These are phyloP conservation scores for Santalum album DNA, from an alignment of 164 flowering plant genomes.

Conservation along the genomic window DNA sequence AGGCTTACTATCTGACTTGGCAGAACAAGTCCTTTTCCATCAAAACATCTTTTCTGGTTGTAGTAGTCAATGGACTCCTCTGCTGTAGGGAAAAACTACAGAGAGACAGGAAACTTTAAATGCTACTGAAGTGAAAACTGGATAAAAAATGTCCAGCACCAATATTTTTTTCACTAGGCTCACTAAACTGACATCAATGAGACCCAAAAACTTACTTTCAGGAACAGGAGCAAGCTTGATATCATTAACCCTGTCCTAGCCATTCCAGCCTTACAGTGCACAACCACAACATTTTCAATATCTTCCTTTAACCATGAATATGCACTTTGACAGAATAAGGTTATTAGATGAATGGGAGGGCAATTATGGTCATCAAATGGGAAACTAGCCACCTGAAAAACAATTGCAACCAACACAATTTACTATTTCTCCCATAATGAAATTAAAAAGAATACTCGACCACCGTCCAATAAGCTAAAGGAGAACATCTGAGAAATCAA, in stretches of 20 bases:
- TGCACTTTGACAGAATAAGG: slow-evolving; percentile 91
- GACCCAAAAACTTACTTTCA: slow-evolving; percentile 50
- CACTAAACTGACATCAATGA: neutral
- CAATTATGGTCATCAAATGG: slow-evolving; percentile 98
- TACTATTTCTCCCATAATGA: too few relatives aligned
- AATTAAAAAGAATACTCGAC: too few relatives aligned
- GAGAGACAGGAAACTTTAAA: slow-evolving; percentile 1
- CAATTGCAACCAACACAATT: neutral
- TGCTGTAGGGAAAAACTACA: slow-evolving; percentile 96
- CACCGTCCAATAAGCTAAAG: too few relatives aligned
- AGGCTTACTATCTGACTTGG: slow-evolving; percentile 97
- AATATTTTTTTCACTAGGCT: neutral
- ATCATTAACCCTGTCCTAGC: slow-evolving; percentile 99
- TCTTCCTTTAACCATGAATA: slow-evolving; percentile 97
- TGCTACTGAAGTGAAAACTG: too few relatives aligned
- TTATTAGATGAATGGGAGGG: slow-evolving; percentile 87
- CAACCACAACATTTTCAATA: slow-evolving; percentile 97
- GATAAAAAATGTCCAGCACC: neutral
- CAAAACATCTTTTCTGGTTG: slow-evolving; percentile 95
- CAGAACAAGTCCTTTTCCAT: slow-evolving; percentile 88
- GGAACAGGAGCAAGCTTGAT: slow-evolving; percentile 84
- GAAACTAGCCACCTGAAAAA: slow-evolving; percentile 84
- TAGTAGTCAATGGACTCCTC: slow-evolving; percentile 97
- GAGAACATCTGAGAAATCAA: too few relatives aligned
- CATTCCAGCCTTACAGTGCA: slow-evolving; percentile 99